Evolutionary conservation across 805 yeast genomes (phyloP).

Genomic region (Myxozyma melibiosi): DNA sequence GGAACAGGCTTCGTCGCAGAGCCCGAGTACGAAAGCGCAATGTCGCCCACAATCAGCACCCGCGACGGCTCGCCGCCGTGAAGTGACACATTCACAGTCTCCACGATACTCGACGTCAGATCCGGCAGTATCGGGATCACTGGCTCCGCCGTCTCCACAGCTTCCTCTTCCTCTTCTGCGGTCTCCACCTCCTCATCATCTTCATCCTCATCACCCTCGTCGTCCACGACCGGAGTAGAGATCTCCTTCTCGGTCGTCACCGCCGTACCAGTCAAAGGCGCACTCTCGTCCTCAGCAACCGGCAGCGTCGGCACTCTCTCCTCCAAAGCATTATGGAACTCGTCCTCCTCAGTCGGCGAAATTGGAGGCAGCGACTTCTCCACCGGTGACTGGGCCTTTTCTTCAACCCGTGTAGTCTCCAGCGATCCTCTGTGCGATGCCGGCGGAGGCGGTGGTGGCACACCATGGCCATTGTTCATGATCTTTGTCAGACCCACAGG

Average conservation of each 20-base stretch:
- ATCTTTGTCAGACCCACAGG: not conserved
- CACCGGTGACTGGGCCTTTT: not conserved
- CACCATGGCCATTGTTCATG: conserved; percentile 8
- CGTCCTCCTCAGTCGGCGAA: not conserved
- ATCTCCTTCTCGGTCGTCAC: not conserved
- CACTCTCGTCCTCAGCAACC: too few species aligned
- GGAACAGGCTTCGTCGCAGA: conserved; percentile 42
- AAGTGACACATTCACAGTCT: conserved; percentile 73
- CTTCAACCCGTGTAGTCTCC: not conserved
- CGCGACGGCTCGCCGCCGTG: conserved; percentile 64
- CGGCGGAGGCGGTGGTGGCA: conserved; percentile 27
- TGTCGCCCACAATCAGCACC: conserved; percentile 77
- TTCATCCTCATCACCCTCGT: not conserved
- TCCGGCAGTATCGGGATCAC: conserved; percentile 56
- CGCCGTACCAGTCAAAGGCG: not conserved
- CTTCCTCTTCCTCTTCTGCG: conserved; percentile 6
- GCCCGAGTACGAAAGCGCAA: conserved; percentile 71
- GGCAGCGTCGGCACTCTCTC: not conserved
- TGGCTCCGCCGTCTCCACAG: conserved; percentile 50
- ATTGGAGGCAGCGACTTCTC: not conserved
- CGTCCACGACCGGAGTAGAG: too few species aligned
- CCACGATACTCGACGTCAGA: conserved; percentile 82
- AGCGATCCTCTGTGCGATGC: conserved; percentile 18
- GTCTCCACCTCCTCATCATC: not conserved
- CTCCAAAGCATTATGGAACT: not conserved